Evolutionary conservation across 2,329 filamentous ascomycete species (phyloP).

Genomic region (Verruconis gallopava): DNA sequence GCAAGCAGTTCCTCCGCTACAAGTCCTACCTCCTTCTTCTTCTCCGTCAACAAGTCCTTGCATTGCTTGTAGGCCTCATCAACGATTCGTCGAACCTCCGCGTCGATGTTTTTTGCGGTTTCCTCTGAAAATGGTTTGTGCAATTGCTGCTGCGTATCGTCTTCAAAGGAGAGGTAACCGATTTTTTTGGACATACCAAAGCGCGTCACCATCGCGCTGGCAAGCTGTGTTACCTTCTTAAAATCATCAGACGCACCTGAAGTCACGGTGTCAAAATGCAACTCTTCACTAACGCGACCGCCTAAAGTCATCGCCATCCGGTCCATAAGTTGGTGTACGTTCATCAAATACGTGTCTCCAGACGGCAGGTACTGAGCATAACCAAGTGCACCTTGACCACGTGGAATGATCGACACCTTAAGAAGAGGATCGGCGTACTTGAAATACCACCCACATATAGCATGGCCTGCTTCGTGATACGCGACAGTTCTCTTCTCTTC

Average conservation of each 20-base stretch:
- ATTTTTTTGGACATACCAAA: constrained; percentile 97
- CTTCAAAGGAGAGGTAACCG: constrained; percentile 81
- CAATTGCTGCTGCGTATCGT: constrained; percentile 52
- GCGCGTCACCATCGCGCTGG: constrained; percentile 96
- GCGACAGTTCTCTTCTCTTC: constrained; percentile 93
- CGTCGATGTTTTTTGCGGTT: constrained; percentile 83
- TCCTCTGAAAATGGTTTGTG: constrained; percentile 90
- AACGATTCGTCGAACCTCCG: constrained; percentile 81
- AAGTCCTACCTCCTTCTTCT: constrained; percentile 77
- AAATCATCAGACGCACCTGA: constrained; percentile 94
- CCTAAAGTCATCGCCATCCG: constrained; percentile 99
- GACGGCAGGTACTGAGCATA: constrained; percentile 96
- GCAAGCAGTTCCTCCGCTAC: constrained; percentile 84
- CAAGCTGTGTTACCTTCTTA: constrained; percentile 94
- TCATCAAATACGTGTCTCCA: constrained; percentile 91
- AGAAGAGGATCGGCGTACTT: constrained; percentile 91
- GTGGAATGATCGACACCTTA: constrained; percentile 97
- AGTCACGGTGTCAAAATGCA: constrained; percentile 94
- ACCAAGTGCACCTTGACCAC: constrained; percentile 81
- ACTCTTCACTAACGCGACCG: constrained; percentile 85
- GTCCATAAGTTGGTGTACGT: constrained; percentile 89
- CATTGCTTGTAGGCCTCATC: constrained; percentile 89
- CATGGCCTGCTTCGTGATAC: constrained; percentile 96
- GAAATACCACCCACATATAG: constrained; percentile 97
- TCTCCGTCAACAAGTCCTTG: constrained; percentile 65